Conservation (phyloP, 352 stramenopile genomes). For the Phytophthora capsici region DNA sequence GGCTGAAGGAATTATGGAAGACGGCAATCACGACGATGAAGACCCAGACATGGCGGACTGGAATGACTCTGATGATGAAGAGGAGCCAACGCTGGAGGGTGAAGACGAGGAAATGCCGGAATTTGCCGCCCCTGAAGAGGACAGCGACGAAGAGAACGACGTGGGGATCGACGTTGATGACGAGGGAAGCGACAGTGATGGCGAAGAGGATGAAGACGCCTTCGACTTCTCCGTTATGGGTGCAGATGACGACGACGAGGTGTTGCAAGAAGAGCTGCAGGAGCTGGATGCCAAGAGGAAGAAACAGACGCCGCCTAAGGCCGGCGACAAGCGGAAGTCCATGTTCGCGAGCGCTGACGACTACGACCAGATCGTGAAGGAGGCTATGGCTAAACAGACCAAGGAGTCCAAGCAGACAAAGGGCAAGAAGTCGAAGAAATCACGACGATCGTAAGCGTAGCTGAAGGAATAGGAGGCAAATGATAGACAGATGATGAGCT, state of each 20-base stretch:
- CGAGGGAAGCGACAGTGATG: conserved; percentile 48
- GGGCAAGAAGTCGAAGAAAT: conserved; percentile 51
- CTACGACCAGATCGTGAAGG: conserved; percentile 74
- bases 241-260: conserved; percentile 53
- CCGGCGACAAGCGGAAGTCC: conserved; percentile 63
- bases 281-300: conserved; percentile 49
- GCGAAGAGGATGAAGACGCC: conserved; percentile 41
- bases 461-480: too few relatives aligned
- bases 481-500: too few relatives aligned
- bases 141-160: conserved; percentile 46
- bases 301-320: conserved; percentile 57
- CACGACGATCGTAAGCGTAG: conserved; percentile 30
- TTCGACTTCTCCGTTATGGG: conserved; percentile 61
- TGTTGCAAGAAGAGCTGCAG: conserved; percentile 48
- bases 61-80: conserved; percentile 59
- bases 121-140: conserved; percentile 39
- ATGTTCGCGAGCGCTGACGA: conserved; percentile 81
- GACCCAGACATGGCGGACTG: conserved; percentile 78
- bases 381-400: conserved; percentile 66
- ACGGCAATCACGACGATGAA: conserved; percentile 79
- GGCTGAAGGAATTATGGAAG: conserved; percentile 89
- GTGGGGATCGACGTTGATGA: conserved; percentile 45
- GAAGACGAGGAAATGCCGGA: conserved; percentile 58
- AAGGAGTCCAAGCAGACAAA: conserved; percentile 23
- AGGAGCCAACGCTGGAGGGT: conserved; percentile 55